These are phyloP conservation scores for Fusarium beomiforme DNA, from an alignment of 2,329 filamentous ascomycete genomes.

Conservation along the genomic window DNA sequence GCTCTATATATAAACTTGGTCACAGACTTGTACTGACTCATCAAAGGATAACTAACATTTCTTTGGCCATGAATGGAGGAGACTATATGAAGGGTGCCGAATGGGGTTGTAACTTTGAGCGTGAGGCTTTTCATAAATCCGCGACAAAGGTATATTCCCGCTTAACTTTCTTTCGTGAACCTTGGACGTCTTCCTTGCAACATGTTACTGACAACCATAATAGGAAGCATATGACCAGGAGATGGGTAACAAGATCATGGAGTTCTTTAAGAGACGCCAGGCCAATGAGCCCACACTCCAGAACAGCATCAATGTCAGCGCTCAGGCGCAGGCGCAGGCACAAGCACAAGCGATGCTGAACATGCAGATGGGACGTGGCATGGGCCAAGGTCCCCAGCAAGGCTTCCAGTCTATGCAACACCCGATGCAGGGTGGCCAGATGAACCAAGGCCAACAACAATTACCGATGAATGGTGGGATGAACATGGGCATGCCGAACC, in stretches of 20 bases:
- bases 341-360: slow-evolving; percentile 61
- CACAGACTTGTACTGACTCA: slow-evolving; percentile 26
- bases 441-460: slow-evolving; percentile 56
- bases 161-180: background rate
- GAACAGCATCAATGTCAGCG: slow-evolving; percentile 59
- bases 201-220: slow-evolving; percentile 30
- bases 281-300: slow-evolving; percentile 60
- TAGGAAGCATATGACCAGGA: slow-evolving; percentile 62
- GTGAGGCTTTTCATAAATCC: slow-evolving; percentile 57
- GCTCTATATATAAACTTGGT: background rate
- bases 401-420: slow-evolving; percentile 68
- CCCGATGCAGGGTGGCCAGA: slow-evolving; percentile 65
- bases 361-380: slow-evolving; percentile 63
- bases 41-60: slow-evolving; percentile 61
- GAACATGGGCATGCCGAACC: slow-evolving; percentile 49
- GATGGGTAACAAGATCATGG: slow-evolving; percentile 57
- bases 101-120: slow-evolving; percentile 59
- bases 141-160: slow-evolving; percentile 57
- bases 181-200: background rate
- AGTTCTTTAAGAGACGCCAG: slow-evolving; percentile 62
- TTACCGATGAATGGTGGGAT: slow-evolving; percentile 44
- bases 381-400: slow-evolving; percentile 61
- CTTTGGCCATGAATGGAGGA: slow-evolving; percentile 55
- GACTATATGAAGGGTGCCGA: slow-evolving; percentile 55
- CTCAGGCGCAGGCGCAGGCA: slow-evolving; percentile 49